Base-by-base conservation (phyloP, 352 stramenopile species). In the Globisporangium spinosum region DNA sequence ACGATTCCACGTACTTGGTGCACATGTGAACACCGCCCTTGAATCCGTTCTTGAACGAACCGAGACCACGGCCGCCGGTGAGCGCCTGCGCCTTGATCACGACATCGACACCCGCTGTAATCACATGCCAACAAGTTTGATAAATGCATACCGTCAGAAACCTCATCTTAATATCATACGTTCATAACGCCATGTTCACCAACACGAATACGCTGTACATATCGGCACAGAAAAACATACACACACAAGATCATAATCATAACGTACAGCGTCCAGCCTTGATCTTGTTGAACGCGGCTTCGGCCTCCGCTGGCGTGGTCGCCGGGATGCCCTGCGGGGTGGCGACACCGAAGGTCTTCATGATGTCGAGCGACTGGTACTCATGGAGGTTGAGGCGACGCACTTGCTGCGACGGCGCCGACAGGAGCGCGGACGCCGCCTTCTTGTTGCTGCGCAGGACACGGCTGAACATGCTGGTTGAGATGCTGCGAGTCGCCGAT, bases 11-110 rank as follows among this genome's bases (percentile, higher is more conserved):
- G 43, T 70, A 79, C 74, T 83, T 91, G 68, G 89, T 97, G 70
- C 97, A 95, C 86, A 99, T 98, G 82, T 99, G 97, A 34, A 99
- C 97, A 45, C 97, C 97, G 65, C 97, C 97, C 76, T 98, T 90
- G 80, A 99, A 99, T 47, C 97, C 97, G 80, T 98, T 96, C 74
- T 97, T 97, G 75, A 99, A 99, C 65, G 89, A 90, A 47, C 98
- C 97, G 0, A 98, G 87, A 22, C 96, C 97, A 69, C 97, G 92
- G 62, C 97, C 97, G 47, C 97, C 97, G 7, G 96, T 98, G 0
- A 99, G 89, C 40, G 98, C 97, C 89, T 99, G 97, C 20, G 96
- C 94, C 77, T 97, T 97, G 82, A 98, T 98, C 69, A 98, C 95
- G 29, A 98, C 91, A 70, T 98, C 95, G 54, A 93, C 90, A 25